Conservation (phyloP, 1,139 yeast species). For the Yarrowia galli region DNA sequence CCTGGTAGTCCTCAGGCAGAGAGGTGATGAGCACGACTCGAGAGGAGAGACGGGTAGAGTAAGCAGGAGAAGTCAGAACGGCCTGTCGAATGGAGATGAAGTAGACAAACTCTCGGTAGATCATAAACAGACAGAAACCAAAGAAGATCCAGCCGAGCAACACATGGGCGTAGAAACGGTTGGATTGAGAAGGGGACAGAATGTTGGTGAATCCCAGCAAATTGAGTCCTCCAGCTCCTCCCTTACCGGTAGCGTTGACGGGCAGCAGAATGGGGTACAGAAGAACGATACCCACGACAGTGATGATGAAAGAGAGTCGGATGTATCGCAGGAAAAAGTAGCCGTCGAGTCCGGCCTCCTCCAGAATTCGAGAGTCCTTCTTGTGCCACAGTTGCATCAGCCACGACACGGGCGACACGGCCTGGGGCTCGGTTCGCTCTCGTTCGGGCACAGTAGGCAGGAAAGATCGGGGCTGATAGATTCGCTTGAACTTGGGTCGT, state of each 20-base stretch:
- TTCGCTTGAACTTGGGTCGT: slow-evolving; percentile 69
- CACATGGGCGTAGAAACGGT: slow-evolving; percentile 85
- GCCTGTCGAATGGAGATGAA: slow-evolving; percentile 83
- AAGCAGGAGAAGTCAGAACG: slow-evolving; percentile 78
- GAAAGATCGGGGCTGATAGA: slow-evolving; percentile 84
- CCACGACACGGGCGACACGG: slow-evolving; percentile 51
- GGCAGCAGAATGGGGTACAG: slow-evolving; percentile 84
- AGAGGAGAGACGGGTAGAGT: slow-evolving; percentile 74
- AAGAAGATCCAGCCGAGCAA: slow-evolving; percentile 81
- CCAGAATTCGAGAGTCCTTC: slow-evolving; percentile 73
- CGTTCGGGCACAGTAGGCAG: slow-evolving; percentile 56
- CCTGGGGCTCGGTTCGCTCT: slow-evolving; percentile 50
- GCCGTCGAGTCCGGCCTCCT: slow-evolving; percentile 87
- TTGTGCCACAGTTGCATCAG: slow-evolving; percentile 52
- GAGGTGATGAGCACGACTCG: slow-evolving; percentile 82
- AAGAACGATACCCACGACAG: slow-evolving; percentile 67
- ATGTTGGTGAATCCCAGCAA: slow-evolving; percentile 81
- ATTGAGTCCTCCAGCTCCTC: slow-evolving; percentile 69
- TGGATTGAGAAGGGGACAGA: slow-evolving; percentile 58
- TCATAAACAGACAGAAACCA: slow-evolving; percentile 69
- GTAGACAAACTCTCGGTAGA: slow-evolving; percentile 83
- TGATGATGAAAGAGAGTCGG: slow-evolving; percentile 64
- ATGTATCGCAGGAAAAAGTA: slow-evolving; percentile 83
- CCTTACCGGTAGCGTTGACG: slow-evolving; percentile 84
- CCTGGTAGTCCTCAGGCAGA: slow-evolving; percentile 73